A percentile compares a stretch with the other conserved stretches of the same genome.
Conservation (phyloP, 2,329 filamentous ascomycete genomes). For the Penicillium expansum region DNA sequence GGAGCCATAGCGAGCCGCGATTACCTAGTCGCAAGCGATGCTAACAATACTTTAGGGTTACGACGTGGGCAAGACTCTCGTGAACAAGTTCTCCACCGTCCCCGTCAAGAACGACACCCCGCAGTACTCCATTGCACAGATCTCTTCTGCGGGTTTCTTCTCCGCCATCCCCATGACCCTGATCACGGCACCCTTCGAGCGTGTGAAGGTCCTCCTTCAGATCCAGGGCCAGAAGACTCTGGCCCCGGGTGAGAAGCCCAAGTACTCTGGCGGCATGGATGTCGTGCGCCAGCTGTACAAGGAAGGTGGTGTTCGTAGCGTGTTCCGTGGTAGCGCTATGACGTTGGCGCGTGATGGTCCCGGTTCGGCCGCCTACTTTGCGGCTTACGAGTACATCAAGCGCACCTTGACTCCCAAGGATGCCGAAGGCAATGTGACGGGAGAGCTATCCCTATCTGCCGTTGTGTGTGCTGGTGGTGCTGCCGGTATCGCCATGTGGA, state of each 20-base stretch:
- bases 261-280: conserved; percentile 81
- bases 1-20: background rate
- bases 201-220: conserved; percentile 96
- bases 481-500: conserved; percentile 98
- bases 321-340: conserved; percentile 87
- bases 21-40: background rate
- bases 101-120: conserved; percentile 58
- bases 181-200: conserved; percentile 98
- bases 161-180: conserved; percentile 95
- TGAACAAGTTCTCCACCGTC: conserved; percentile 64
- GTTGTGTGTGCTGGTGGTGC: conserved; percentile 83
- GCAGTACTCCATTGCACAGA: conserved; percentile 77
- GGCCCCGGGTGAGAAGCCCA: conserved; percentile 84
- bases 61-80: conserved; percentile 88
- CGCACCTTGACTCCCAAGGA: conserved; percentile 79
- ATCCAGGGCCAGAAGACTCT: conserved; percentile 90
- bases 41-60: conserved; percentile 72
- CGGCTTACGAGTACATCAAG: conserved; percentile 96
- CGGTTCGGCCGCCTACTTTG: conserved; percentile 92
- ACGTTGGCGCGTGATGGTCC: conserved; percentile 92
- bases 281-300: conserved; percentile 91
- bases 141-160: conserved; percentile 93
- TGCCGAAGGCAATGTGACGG: conserved; percentile 67
- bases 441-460: conserved; percentile 75
- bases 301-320: conserved; percentile 83